Base-by-base conservation (phyloP, 75 land plant genomes). In the Cryptomeria japonica region DNA sequence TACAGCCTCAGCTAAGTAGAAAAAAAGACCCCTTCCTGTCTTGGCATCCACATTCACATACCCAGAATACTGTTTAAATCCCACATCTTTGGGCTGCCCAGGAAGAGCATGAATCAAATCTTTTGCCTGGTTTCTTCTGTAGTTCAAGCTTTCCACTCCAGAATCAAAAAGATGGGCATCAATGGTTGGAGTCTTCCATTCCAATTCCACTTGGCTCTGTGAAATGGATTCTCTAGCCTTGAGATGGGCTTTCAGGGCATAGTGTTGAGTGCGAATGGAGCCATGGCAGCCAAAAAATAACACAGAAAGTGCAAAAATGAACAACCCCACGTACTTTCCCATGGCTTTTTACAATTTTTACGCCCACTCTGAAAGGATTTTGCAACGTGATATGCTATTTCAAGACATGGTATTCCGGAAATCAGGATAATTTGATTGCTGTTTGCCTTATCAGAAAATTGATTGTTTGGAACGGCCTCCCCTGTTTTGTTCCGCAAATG, bases 1-100 rank as follows among this genome's bases (percentile, higher is more conserved):
- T 16, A 86, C 75, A 9, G 95, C 90, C 89, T 95, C 96, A 10
- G 87, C 94, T 58, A 95, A 93, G 46, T 93, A 95, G 90, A 91
- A 92, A 72, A 92, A 92, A 41, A 92, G 79, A 4, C 88, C 56
- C 16, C 80, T 56, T 39, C 88, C 88, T 7, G 31, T 36, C 55
- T 85, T 15, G 31, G 85, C 85, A 78, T 90, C 87, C 38, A 91
- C 92, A 16, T 89, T 91, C 16, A 91, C 77, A 73, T 91, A 91
- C 25, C 92, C 92, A 28, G 92, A 84, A 32, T 91, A 91, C 87
- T 91, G 92, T 12, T 73, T 3, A 34, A 90, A 91, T 64, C n/a
- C n/a, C 39, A 88, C 85, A 4, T 28, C 39, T 6, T 18, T 64
- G 28, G 92, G 92, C 83, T 89, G 92, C 2, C 92, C 92, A 8